These are phyloP conservation scores for Gyromitra esculenta DNA, from an alignment of 2,329 filamentous ascomycete genomes.

Conservation along the genomic window DNA sequence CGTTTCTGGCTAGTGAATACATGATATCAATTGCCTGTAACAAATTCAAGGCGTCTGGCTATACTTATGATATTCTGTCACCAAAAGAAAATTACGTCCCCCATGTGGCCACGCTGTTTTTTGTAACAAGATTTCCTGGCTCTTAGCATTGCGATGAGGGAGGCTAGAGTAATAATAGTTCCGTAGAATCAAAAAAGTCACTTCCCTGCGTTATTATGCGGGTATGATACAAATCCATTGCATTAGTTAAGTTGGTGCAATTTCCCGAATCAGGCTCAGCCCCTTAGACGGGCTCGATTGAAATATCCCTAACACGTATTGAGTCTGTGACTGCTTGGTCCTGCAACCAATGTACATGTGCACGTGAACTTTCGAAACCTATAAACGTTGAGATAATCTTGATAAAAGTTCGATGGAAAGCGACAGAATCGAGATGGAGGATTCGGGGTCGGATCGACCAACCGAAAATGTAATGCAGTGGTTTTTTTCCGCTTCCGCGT, in stretches of 20 bases:
- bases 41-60: conserved; percentile 40
- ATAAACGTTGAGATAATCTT: conserved; percentile 8
- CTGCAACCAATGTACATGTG: conserved; percentile 16
- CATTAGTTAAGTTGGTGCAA: conserved; percentile 28
- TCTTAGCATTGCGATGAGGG: conserved; percentile 33
- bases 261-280: conserved; percentile 29
- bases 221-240: conserved; percentile 37
- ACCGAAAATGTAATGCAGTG: background rate
- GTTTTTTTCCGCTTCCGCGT: background rate
- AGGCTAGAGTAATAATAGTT: conserved; percentile 33
- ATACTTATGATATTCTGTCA: conserved; percentile 39
- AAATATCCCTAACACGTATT: conserved; percentile 28
- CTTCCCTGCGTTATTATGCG: conserved; percentile 37
- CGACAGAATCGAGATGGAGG: conserved; percentile 21
- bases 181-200: conserved; percentile 44
- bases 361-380: conserved; percentile 24
- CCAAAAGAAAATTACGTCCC: conserved; percentile 18
- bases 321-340: conserved; percentile 18
- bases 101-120: conserved; percentile 35
- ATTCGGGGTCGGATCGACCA: conserved; percentile 5
- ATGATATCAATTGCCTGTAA: conserved; percentile 38
- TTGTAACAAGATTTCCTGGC: conserved; percentile 41
- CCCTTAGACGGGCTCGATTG: conserved; percentile 17
- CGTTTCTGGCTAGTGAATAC: conserved; percentile 44
- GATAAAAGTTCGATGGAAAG: conserved; percentile 15